phyloP scores from a whole-genome alignment of 257 asterid genomes.

The Paraleonurus japonicus region DNA sequence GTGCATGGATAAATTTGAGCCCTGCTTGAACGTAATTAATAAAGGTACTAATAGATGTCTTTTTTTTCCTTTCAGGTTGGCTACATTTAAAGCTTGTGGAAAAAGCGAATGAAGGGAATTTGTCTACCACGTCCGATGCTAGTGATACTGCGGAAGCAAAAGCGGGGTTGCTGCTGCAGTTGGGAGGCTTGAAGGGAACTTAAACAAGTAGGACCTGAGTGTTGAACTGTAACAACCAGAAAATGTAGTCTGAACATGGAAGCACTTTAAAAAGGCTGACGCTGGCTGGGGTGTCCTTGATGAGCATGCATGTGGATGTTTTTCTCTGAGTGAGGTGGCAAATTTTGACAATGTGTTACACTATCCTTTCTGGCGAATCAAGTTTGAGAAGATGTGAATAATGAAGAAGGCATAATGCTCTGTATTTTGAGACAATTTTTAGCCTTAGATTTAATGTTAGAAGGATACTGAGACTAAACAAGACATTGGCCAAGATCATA shows the following conservation, averaged over 20 bases:
- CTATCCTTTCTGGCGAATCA: conserved; percentile 7
- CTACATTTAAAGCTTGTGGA: conserved; percentile 83
- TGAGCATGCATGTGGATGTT: background rate
- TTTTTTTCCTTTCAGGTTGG: conserved; percentile 62
- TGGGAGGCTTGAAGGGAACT: conserved; percentile 61
- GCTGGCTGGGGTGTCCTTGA: conserved; percentile 4
- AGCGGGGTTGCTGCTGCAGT: conserved; percentile 66
- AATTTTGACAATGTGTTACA: background rate
- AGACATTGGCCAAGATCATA: background rate
- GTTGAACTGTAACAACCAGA: conserved; percentile 16
- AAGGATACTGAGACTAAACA: background rate
- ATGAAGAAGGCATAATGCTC: conserved; percentile 8
- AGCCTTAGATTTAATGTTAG: conserved; percentile 18
- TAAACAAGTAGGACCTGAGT: conserved; percentile 40
- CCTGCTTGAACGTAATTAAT: conserved; percentile 7
- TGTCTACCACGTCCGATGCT: conserved; percentile 30
- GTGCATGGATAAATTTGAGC: background rate
- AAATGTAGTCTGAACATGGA: conserved; percentile 14
- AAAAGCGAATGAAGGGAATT: conserved; percentile 76
- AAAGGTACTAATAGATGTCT: conserved; percentile 24
- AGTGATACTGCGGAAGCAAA: conserved; percentile 37
- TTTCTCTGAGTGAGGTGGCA: background rate
- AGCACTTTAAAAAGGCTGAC: conserved; percentile 3
- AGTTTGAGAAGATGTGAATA: conserved; percentile 22
- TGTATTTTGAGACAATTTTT: conserved; percentile 19